These are phyloP conservation scores for Trichoderma guizhouense DNA, from an alignment of 2,329 filamentous ascomycete genomes.

Conservation along the genomic window DNA sequence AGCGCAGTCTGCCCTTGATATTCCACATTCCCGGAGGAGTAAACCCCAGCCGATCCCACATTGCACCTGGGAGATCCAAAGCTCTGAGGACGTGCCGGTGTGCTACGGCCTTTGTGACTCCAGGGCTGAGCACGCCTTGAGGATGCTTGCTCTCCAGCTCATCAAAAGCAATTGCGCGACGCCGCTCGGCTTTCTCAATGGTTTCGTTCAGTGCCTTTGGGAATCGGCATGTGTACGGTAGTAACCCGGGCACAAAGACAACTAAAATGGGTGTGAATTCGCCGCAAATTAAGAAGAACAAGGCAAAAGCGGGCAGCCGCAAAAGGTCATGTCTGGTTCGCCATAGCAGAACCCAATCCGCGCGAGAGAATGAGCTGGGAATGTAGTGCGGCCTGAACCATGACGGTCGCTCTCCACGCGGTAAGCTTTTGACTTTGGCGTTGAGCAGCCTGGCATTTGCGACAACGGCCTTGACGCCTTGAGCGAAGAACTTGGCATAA, in stretches of 20 bases:
- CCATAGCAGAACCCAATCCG: constrained; percentile 66
- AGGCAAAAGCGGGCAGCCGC: constrained; percentile 73
- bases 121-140: constrained; percentile 35
- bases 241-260: constrained; percentile 63
- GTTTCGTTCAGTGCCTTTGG: constrained; percentile 66
- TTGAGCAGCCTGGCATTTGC: constrained; percentile 58
- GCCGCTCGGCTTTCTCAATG: constrained; percentile 52
- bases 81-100: constrained; percentile 40
- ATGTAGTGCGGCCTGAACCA: constrained; percentile 34
- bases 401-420: constrained; percentile 54
- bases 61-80: constrained; percentile 42
- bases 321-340: constrained; percentile 69
- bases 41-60: constrained; percentile 51
- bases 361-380: constrained; percentile 49
- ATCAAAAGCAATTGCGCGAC: constrained; percentile 49
- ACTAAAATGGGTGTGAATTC: constrained; percentile 84
- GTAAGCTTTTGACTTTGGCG: constrained; percentile 39
- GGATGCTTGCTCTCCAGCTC: constrained; percentile 34
- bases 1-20: constrained; percentile 48
- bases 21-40: constrained; percentile 51
- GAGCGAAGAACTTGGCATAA: constrained; percentile 84
- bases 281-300: constrained; percentile 74
- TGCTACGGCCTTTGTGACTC: constrained; percentile 30
- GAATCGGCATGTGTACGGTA: constrained; percentile 80
- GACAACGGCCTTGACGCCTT: constrained; percentile 71